A percentile compares a stretch with the other conserved stretches of the same genome.
Conservation (phyloP, 208 protist species). For the Lotmaria passim region DNA sequence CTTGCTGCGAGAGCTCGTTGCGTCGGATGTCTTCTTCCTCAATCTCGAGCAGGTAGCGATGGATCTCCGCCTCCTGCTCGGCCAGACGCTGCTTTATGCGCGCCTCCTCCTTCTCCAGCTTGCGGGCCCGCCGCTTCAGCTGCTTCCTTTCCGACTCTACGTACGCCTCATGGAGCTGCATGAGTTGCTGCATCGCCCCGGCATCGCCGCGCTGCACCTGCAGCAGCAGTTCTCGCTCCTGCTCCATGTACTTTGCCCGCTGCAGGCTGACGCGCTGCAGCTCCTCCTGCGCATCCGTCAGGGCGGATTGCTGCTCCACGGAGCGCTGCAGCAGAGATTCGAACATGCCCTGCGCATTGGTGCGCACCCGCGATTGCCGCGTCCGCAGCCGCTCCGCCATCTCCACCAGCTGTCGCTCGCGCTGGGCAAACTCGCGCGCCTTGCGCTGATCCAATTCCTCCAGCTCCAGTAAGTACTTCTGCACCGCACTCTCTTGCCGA, state of each 20-base stretch:
- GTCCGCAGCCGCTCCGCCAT: slow-evolving; percentile 39
- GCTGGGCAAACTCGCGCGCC: slow-evolving; percentile 40
- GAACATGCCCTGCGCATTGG: slow-evolving; percentile 33
- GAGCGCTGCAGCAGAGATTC: slow-evolving; percentile 37
- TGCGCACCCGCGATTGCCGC: slow-evolving; percentile 22
- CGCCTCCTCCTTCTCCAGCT: slow-evolving; percentile 43
- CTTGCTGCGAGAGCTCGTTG: slow-evolving; percentile 41
- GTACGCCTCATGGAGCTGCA: slow-evolving; percentile 30
- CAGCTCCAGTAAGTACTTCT: slow-evolving; percentile 56
- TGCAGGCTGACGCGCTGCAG: slow-evolving; percentile 40
- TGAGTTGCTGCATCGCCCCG: slow-evolving; percentile 20
- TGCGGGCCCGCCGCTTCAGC: slow-evolving; percentile 37
- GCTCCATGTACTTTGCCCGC: slow-evolving; percentile 36
- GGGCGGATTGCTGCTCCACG: slow-evolving; percentile 42
- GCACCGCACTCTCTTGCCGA: slow-evolving; percentile 51
- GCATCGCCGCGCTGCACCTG: slow-evolving; percentile 18
- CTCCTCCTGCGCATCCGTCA: slow-evolving; percentile 37
- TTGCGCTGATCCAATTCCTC: slow-evolving; percentile 58
- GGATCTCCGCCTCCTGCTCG: slow-evolving; percentile 62
- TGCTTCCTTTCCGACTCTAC: slow-evolving; percentile 36
- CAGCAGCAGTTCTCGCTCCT: slow-evolving; percentile 19
- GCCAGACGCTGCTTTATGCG: slow-evolving; percentile 43
- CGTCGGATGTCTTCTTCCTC: slow-evolving; percentile 62
- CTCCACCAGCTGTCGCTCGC: slow-evolving; percentile 45
- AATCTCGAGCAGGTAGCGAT: slow-evolving; percentile 57